These are phyloP conservation scores for Trypanosoma congolense DNA, from an alignment of 208 protist species.

Conservation along the genomic window DNA sequence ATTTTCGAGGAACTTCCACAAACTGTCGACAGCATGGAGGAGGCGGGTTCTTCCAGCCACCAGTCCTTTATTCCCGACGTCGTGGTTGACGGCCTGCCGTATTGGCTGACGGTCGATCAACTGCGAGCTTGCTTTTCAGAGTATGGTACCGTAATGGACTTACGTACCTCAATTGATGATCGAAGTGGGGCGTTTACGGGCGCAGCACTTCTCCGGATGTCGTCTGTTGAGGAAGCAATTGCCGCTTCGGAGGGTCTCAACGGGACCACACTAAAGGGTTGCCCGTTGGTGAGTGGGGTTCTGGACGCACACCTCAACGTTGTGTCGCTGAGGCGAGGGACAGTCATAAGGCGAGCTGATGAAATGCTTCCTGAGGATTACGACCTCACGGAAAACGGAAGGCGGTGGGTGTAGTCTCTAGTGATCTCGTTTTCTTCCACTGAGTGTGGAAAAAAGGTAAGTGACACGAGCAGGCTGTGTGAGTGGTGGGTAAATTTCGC, in stretches of 20 bases:
- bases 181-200: constrained; percentile 73
- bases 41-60: background rate
- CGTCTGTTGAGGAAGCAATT: constrained; percentile 58
- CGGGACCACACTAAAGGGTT: constrained; percentile 34
- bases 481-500: too few relatives aligned
- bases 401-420: constrained; percentile 56
- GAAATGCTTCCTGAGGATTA: constrained; percentile 23
- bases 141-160: constrained; percentile 47
- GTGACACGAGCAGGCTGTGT: too few relatives aligned
- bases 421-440: background rate
- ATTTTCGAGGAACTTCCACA: constrained; percentile 4
- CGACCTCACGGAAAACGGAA: constrained; percentile 52
- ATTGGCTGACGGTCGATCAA: constrained; percentile 77
- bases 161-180: constrained; percentile 72
- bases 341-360: constrained; percentile 27
- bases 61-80: constrained; percentile 70
- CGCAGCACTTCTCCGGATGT: constrained; percentile 71
- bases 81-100: constrained; percentile 75
- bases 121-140: constrained; percentile 59
- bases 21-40: background rate
- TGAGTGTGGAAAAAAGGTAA: background rate
- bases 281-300: constrained; percentile 51
- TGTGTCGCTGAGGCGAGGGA: constrained; percentile 52
- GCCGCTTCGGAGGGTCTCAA: constrained; percentile 54
- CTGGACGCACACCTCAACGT: constrained; percentile 66